These are phyloP conservation scores for Ocimum tenuiflorum DNA, from an alignment of 257 asterid genomes.

Conservation along the genomic window DNA sequence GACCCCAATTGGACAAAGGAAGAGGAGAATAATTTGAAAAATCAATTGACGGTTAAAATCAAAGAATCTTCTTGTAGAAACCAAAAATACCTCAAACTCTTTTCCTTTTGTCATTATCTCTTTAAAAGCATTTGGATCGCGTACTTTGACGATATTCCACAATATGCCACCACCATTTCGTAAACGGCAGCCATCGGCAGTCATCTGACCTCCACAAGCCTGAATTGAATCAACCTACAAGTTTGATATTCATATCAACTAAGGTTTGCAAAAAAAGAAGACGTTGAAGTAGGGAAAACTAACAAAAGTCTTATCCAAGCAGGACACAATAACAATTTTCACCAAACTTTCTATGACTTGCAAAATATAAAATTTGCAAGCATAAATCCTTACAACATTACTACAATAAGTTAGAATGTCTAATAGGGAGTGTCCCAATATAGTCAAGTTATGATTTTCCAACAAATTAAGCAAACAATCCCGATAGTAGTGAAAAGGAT, in stretches of 20 bases:
- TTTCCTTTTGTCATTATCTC: conserved; percentile 83
- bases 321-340: too few relatives aligned
- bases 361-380: background rate
- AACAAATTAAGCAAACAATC: too few relatives aligned
- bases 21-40: too few relatives aligned
- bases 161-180: conserved; percentile 86
- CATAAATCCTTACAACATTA: background rate
- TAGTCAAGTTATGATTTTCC: too few relatives aligned
- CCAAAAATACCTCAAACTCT: conserved; percentile 75
- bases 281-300: too few relatives aligned
- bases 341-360: background rate
- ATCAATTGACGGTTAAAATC: too few relatives aligned
- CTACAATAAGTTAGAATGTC: background rate
- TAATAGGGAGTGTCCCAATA: too few relatives aligned
- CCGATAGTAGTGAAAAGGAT: too few relatives aligned
- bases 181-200: conserved; percentile 60
- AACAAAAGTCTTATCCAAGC: too few relatives aligned
- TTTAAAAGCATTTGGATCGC: conserved; percentile 83
- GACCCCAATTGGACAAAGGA: too few relatives aligned
- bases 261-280: too few relatives aligned
- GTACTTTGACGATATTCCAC: conserved; percentile 81
- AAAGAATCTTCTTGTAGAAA: background rate
- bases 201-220: conserved; percentile 92
- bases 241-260: background rate
- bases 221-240: conserved; percentile 89